Evolutionary conservation across 208 protist species (phyloP).

Genomic region (Herpetomonas samuelpessoai): DNA sequence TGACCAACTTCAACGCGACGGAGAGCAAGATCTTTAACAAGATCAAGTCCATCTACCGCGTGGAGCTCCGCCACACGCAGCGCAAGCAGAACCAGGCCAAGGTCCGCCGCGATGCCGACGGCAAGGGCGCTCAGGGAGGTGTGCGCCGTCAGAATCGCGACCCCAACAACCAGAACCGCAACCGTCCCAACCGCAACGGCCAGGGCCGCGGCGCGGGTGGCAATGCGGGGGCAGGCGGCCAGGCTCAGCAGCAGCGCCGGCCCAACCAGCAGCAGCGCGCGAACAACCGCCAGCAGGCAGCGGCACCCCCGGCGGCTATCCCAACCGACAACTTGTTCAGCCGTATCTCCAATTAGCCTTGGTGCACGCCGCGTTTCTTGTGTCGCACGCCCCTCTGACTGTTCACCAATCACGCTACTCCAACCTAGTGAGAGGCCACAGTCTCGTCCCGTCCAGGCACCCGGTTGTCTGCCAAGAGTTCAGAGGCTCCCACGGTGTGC

Average conservation of each 20-base stretch:
- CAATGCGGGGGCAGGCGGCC: not conserved
- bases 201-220: too few relatives aligned
- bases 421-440: too few relatives aligned
- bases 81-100: conserved; percentile 34
- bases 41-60: conserved; percentile 64
- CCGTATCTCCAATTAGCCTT: conserved; percentile 13
- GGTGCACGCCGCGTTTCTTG: too few relatives aligned
- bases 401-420: too few relatives aligned
- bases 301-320: conserved; percentile 5
- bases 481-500: too few relatives aligned
- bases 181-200: conserved; percentile 1
- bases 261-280: conserved; percentile 18
- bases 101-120: conserved; percentile 7
- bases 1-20: conserved; percentile 62
- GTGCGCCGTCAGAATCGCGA: conserved; percentile 6
- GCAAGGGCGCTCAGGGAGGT: conserved; percentile 3
- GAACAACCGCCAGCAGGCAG: not conserved
- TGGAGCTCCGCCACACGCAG: conserved; percentile 17
- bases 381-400: too few relatives aligned
- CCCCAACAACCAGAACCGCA: conserved; percentile 28
- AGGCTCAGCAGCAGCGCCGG: conserved; percentile 4
- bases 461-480: too few relatives aligned
- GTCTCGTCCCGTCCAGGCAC: too few relatives aligned
- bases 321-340: conserved; percentile 34
- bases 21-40: conserved; percentile 74